phyloP scores from a whole-genome alignment of 495 filamentous ascomycete genomes.

The Penicillium verhagenii region DNA sequence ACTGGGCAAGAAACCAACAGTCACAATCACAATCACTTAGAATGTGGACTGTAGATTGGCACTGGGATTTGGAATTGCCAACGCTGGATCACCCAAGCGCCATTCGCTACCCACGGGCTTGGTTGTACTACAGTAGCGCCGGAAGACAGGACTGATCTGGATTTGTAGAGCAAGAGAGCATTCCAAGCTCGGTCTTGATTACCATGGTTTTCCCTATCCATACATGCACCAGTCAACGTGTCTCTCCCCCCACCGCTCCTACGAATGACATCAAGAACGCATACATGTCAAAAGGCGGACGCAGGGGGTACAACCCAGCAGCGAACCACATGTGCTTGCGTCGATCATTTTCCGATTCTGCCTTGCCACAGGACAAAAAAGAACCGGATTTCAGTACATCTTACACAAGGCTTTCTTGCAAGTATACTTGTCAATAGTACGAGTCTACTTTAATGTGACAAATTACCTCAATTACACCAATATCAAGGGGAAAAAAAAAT shows the following conservation, averaged over 20 bases:
- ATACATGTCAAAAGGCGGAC: slow-evolving; percentile 3
- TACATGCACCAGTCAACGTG: background rate
- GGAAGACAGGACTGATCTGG: background rate
- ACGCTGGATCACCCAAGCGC: background rate
- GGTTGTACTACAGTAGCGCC: slow-evolving; percentile 3
- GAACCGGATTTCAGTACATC: background rate
- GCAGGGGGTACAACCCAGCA: slow-evolving; percentile 2
- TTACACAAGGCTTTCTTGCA: background rate
- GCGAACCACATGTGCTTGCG: slow-evolving; percentile 9
- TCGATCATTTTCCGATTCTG: slow-evolving; percentile 4
- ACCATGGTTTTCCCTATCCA: background rate
- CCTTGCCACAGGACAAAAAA: background rate
- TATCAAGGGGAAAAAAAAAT: no score
- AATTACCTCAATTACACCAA: background rate
- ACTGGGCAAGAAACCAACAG: no score
- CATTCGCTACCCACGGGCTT: background rate
- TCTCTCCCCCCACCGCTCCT: background rate
- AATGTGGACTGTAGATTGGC: no score
- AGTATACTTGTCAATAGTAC: background rate
- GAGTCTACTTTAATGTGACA: background rate
- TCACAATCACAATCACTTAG: background rate
- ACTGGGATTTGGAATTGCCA: background rate
- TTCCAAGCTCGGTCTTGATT: no score
- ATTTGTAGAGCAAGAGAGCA: no score
- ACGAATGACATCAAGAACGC: background rate